phyloP scores from a whole-genome alignment of 768 basidiomycete genomes.

The Mycena kentingensis region DNA sequence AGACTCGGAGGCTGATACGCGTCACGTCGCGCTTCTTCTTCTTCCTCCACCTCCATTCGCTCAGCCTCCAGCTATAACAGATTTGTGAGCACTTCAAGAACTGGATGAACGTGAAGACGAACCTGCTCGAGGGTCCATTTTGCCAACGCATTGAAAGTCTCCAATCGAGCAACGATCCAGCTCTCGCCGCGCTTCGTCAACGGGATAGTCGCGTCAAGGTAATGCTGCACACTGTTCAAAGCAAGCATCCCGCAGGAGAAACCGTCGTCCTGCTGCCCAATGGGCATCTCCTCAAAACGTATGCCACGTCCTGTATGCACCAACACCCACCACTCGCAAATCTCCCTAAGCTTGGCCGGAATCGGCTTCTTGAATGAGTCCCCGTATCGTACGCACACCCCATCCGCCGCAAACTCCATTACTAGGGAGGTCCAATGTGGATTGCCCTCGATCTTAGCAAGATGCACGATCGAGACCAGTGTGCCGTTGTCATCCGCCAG shows the following conservation, averaged over 20 bases:
- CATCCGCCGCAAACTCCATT: not conserved
- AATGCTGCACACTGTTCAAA: not conserved
- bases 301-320: not conserved
- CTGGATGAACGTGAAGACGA: too few relatives aligned
- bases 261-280: not conserved
- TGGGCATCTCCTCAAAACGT: not conserved
- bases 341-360: not conserved
- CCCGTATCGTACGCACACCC: not conserved
- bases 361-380: slow-evolving; percentile 1
- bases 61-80: too few relatives aligned
- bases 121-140: slow-evolving; percentile 5
- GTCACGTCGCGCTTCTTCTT: too few relatives aligned
- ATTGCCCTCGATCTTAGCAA: slow-evolving; percentile 1
- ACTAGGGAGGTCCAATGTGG: slow-evolving; percentile 8
- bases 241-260: slow-evolving; percentile 13
- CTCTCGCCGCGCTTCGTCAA: not conserved
- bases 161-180: not conserved
- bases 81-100: too few relatives aligned
- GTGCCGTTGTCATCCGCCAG: not conserved
- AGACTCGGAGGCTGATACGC: too few relatives aligned
- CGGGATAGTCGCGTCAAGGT: not conserved
- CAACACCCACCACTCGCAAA: slow-evolving; percentile 8
- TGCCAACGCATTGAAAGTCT: slow-evolving; percentile 3
- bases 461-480: slow-evolving; percentile 1
- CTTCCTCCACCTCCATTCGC: too few relatives aligned